These are phyloP conservation scores for Colletotrichum sp. DNA, from an alignment of 2,329 filamentous ascomycete species.

Conservation along the genomic window DNA sequence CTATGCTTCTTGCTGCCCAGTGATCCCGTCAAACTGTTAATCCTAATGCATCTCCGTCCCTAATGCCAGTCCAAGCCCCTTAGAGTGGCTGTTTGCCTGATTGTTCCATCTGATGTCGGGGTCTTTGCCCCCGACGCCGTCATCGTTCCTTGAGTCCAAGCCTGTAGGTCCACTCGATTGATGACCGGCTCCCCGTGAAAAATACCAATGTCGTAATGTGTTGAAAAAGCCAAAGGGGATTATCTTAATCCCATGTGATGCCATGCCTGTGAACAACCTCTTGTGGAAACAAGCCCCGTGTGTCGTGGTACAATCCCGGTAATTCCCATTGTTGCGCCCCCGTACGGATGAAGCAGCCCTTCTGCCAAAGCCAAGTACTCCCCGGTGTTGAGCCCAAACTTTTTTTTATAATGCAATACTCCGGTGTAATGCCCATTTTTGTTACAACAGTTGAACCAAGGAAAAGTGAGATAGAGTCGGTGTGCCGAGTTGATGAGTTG, in stretches of 20 bases:
- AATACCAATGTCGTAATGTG: neutral
- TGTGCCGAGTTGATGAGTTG: constrained; percentile 33
- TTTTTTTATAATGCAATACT: constrained; percentile 55
- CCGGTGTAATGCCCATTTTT: constrained; percentile 52
- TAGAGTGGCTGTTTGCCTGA: neutral
- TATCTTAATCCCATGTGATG: constrained; percentile 21
- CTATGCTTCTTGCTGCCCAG: neutral
- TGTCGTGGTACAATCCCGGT: constrained; percentile 14
- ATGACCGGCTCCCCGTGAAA: neutral
- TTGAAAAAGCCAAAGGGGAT: neutral
- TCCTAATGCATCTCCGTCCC: neutral
- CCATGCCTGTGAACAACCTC: constrained; percentile 38
- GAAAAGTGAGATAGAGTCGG: constrained; percentile 23
- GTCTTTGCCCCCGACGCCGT: neutral
- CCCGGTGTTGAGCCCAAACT: constrained; percentile 18
- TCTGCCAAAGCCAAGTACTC: constrained; percentile 31
- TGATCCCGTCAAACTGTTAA: neutral
- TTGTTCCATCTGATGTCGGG: neutral
- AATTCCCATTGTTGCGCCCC: constrained; percentile 31
- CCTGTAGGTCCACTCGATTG: neutral
- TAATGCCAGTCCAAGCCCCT: neutral
- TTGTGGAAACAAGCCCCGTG: constrained; percentile 9
- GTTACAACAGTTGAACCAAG: constrained; percentile 39
- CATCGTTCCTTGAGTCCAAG: neutral
- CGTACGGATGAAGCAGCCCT: constrained; percentile 27